Percentiles rank a stretch among this genome's conserved stretches.
Evolutionary conservation across 495 filamentous ascomycete genomes (phyloP).

Genomic region (Lasiosphaeria ovina): DNA sequence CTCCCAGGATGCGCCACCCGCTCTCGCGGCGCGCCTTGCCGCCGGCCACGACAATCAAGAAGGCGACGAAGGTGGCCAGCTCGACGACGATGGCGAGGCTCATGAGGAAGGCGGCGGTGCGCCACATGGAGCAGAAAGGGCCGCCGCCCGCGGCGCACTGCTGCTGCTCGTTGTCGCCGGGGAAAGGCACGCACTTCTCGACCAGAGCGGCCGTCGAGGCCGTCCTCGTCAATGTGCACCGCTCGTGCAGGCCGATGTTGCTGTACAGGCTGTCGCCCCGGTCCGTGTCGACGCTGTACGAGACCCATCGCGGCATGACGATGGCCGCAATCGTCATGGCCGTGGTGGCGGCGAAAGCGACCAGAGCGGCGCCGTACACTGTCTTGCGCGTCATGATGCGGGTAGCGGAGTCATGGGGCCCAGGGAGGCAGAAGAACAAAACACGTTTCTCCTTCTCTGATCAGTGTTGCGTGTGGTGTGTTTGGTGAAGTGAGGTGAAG

Average conservation of each 20-base stretch:
- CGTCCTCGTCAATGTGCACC: conserved; percentile 58
- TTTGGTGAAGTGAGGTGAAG: no score
- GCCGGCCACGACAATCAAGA: conserved; percentile 69
- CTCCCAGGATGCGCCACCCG: conserved; percentile 73
- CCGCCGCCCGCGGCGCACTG: conserved; percentile 60
- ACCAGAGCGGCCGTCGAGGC: conserved; percentile 5
- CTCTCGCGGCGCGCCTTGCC: conserved; percentile 71
- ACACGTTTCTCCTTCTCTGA: no score
- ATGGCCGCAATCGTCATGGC: conserved; percentile 74
- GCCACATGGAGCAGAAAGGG: conserved; percentile 91
- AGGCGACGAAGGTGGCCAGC: conserved; percentile 70
- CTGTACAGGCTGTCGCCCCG: conserved; percentile 55
- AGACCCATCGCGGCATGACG: conserved; percentile 75
- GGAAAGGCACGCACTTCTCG: conserved; percentile 47
- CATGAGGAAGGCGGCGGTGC: conserved; percentile 82
- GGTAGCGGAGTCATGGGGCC: no score
- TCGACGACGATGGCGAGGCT: conserved; percentile 74
- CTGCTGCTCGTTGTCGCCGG: conserved; percentile 61
- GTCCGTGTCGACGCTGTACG: conserved; percentile 60
- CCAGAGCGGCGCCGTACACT: no score
- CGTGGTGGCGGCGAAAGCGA: conserved; percentile 54
- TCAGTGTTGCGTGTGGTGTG: no score
- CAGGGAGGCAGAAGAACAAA: no score
- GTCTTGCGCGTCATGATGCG: no score
- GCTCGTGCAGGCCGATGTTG: conserved; percentile 75